These are phyloP conservation scores for Camellia japonica DNA, from an alignment of 148 eudicot genomes.

Conservation along the genomic window DNA sequence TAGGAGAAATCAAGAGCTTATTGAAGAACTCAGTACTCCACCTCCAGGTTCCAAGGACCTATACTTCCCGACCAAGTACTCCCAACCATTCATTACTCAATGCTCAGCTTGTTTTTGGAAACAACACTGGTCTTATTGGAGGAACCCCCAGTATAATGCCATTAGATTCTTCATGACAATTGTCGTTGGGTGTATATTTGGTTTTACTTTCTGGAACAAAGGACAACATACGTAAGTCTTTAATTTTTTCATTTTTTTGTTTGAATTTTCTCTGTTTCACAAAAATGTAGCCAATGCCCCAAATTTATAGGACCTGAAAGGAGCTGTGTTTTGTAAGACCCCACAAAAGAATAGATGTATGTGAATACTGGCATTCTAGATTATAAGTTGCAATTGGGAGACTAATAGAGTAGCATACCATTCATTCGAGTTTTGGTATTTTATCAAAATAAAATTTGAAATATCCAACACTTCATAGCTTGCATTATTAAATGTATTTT, in stretches of 20 bases:
- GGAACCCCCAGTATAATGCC: conserved; percentile 59
- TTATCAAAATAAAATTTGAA: too few relatives aligned
- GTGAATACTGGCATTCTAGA: not conserved
- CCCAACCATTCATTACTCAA: conserved; percentile 47
- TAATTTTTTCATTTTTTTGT: not conserved
- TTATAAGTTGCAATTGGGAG: not conserved
- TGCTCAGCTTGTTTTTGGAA: conserved; percentile 75
- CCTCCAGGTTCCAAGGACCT: conserved; percentile 46
- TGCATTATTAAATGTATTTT: too few relatives aligned
- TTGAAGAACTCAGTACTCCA: conserved; percentile 44
- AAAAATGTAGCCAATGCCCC: too few relatives aligned
- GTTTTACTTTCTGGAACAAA: conserved; percentile 56
- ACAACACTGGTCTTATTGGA: conserved; percentile 76
- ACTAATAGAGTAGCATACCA: too few relatives aligned
- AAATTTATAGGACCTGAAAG: too few relatives aligned
- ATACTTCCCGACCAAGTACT: conserved; percentile 46
- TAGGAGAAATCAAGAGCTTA: conserved; percentile 54
- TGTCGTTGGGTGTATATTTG: conserved; percentile 43
- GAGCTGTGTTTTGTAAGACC: too few relatives aligned
- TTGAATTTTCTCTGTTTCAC: not conserved
- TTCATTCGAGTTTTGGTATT: too few relatives aligned
- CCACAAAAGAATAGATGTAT: not conserved
- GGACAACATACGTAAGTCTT: conserved; percentile 54
- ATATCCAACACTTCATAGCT: too few relatives aligned
- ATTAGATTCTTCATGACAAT: conserved; percentile 47